Percentiles rank a stretch among this genome's conserved stretches.
phyloP scores from a whole-genome alignment of 2,329 filamentous ascomycete genomes.

The Aspergillus viridinutans region DNA sequence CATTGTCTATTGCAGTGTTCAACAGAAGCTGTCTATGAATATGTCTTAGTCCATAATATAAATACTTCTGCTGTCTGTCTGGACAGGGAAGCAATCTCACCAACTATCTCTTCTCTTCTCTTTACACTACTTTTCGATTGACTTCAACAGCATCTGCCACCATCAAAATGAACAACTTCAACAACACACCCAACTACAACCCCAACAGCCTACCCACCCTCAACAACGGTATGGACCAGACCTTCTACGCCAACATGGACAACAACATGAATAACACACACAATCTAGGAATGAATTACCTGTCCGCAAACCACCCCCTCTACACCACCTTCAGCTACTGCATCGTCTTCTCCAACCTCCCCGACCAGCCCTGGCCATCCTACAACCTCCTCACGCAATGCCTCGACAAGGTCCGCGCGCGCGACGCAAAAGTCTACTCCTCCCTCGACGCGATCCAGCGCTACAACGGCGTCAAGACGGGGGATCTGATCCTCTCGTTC shows the following conservation, averaged over 20 bases:
- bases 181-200: background rate
- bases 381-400: constrained; percentile 18
- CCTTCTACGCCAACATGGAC: background rate
- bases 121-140: background rate
- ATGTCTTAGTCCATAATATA: background rate
- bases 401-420: background rate
- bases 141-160: background rate
- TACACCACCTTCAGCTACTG: background rate
- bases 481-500: background rate
- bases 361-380: background rate
- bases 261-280: background rate
- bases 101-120: background rate
- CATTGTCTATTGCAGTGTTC: background rate
- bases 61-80: background rate
- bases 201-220: background rate
- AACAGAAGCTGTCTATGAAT: background rate
- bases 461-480: background rate
- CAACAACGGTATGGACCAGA: no score
- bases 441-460: background rate
- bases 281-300: no score
- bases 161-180: background rate
- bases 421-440: background rate
- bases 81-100: background rate
- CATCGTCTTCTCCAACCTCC: background rate
- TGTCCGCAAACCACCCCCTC: background rate